Evolutionary conservation across 202 grass and related monocot species (phyloP).

Genomic region (Zizania palustris): DNA sequence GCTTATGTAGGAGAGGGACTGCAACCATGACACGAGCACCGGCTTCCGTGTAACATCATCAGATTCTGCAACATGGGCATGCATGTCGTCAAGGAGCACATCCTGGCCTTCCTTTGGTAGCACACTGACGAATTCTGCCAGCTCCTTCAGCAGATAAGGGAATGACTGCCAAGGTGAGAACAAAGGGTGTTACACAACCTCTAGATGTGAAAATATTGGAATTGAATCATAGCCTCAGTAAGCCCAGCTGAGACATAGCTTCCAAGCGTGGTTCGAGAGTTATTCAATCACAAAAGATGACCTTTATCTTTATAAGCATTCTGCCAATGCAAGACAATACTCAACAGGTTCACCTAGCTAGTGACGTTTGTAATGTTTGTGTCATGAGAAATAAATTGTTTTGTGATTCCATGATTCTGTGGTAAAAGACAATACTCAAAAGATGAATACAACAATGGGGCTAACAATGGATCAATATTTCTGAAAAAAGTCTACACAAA

Average conservation of each 20-base stretch:
- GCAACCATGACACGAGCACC: conserved; percentile 81
- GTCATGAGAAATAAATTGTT: neutral
- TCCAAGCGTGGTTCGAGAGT: neutral
- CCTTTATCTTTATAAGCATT: neutral
- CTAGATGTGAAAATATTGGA: neutral
- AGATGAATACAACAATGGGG: neutral
- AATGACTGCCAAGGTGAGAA: conserved; percentile 53
- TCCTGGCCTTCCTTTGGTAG: conserved; percentile 83
- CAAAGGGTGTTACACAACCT: neutral
- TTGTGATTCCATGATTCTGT: conserved; percentile 1
- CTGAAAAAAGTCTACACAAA: neutral
- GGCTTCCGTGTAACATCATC: conserved; percentile 87
- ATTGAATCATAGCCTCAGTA: neutral
- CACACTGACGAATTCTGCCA: conserved; percentile 61
- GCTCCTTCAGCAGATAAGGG: conserved; percentile 73
- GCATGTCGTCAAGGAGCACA: conserved; percentile 77
- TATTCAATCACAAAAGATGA: neutral
- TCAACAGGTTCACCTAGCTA: neutral
- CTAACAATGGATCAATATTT: neutral
- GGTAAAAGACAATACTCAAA: too few relatives aligned
- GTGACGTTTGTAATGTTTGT: conserved; percentile 1
- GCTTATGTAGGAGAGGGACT: conserved; percentile 83
- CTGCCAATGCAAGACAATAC: neutral
- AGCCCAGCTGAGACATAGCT: neutral
- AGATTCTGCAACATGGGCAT: conserved; percentile 75